phyloP scores from a whole-genome alignment of 1,284 basidiomycete genomes.

The Phellopilus nigrolimitatus region DNA sequence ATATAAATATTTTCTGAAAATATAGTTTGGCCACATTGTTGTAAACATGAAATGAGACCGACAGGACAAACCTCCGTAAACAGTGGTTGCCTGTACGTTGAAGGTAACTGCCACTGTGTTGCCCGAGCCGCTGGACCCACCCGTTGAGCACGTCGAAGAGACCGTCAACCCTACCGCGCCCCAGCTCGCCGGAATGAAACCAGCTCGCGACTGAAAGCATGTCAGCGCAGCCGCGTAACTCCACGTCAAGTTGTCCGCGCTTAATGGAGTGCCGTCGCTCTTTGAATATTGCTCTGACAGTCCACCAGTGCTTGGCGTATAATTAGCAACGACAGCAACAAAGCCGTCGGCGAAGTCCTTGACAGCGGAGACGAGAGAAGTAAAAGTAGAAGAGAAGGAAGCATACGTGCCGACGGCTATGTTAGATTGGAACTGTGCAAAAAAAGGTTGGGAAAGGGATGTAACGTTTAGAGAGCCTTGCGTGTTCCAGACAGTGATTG shows the following conservation, averaged over 20 bases:
- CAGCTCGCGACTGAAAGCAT: constrained; percentile 45
- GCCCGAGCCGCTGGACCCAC: constrained; percentile 27
- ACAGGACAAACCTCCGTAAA: constrained; percentile 44
- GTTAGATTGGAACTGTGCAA: constrained; percentile 46
- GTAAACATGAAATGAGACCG: constrained; percentile 11
- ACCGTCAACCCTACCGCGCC: constrained; percentile 56
- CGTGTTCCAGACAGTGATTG: constrained; percentile 53
- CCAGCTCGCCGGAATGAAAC: constrained; percentile 49
- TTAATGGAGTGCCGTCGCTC: constrained; percentile 41
- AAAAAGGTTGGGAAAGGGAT: constrained; percentile 55
- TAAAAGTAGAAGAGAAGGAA: constrained; percentile 42
- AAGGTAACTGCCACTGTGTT: constrained; percentile 55
- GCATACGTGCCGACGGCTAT: constrained; percentile 44
- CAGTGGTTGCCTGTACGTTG: constrained; percentile 58
- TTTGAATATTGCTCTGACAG: constrained; percentile 55
- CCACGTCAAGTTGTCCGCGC: constrained; percentile 61
- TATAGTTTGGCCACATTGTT: background rate
- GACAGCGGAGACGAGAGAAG: constrained; percentile 41
- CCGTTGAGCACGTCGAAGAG: constrained; percentile 40
- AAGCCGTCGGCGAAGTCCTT: constrained; percentile 56
- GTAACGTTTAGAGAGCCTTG: constrained; percentile 49
- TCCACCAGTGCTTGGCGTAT: constrained; percentile 49
- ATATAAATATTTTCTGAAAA: constrained; percentile 65
- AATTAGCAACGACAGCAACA: constrained; percentile 46
- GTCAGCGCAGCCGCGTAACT: constrained; percentile 58